Percentiles rank a stretch among this genome's conserved stretches.
Conservation (phyloP, 257 asterid genomes). For the Capsicum baccatum region DNA sequence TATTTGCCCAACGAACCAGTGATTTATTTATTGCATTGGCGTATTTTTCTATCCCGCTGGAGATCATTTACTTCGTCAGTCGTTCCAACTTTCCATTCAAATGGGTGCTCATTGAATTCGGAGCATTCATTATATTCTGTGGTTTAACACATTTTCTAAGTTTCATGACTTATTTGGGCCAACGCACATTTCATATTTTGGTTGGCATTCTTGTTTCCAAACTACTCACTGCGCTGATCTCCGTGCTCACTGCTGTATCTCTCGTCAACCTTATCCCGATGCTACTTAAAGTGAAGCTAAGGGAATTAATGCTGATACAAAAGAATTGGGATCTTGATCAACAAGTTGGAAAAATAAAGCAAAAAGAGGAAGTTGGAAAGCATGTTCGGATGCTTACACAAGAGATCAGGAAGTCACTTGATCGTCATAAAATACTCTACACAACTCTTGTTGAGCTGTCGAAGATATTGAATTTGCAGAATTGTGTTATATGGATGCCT, state of each 20-base stretch:
- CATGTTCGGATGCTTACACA: slow-evolving; percentile 95
- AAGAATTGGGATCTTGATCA: slow-evolving; percentile 90
- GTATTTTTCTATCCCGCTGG: slow-evolving; percentile 92
- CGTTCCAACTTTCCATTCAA: slow-evolving; percentile 82
- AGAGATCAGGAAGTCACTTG: slow-evolving; percentile 90
- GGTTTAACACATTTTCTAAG: slow-evolving; percentile 96
- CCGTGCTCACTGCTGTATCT: slow-evolving; percentile 85
- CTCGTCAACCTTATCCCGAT: slow-evolving; percentile 76
- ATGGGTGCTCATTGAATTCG: slow-evolving; percentile 90
- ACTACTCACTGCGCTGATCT: slow-evolving; percentile 80
- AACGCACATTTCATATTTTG: slow-evolving; percentile 81
- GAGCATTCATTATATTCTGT: slow-evolving; percentile 83
- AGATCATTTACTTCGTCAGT: slow-evolving; percentile 87
- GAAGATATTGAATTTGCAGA: slow-evolving; percentile 72
- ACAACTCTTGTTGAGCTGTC: slow-evolving; percentile 92
- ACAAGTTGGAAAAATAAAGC: slow-evolving; percentile 75
- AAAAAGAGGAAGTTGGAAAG: slow-evolving; percentile 74
- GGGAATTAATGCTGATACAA: slow-evolving; percentile 77
- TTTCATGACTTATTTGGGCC: slow-evolving; percentile 91
- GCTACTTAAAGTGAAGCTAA: slow-evolving; percentile 76
- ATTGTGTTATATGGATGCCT: slow-evolving; percentile 96
- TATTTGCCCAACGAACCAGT: slow-evolving; percentile 74
- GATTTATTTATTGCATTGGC: slow-evolving; percentile 94
- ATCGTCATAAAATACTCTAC: slow-evolving; percentile 79
- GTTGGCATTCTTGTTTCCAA: slow-evolving; percentile 83